Evolutionary conservation across 768 basidiomycete species (phyloP).

Genomic region (Trametes gibbosa): DNA sequence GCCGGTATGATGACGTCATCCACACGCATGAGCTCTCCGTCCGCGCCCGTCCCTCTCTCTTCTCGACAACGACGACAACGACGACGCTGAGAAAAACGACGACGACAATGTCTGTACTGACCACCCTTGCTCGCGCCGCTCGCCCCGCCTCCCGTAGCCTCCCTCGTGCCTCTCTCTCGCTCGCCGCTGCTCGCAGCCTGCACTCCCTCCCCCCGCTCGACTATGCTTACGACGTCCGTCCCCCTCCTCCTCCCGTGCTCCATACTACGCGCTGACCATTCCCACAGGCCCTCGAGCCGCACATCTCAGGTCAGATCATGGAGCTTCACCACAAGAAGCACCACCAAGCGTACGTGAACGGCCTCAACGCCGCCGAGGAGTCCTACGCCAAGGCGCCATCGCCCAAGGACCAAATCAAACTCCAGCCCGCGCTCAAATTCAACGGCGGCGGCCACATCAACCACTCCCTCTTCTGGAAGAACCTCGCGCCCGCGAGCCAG

Average conservation of each 20-base stretch:
- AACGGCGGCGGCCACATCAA: constrained; percentile 97
- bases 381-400: constrained; percentile 63
- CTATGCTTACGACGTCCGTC: constrained; percentile 71
- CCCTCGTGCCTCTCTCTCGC: constrained; percentile 41
- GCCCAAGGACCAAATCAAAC: constrained; percentile 79
- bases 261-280: background rate
- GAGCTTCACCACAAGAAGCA: constrained; percentile 92
- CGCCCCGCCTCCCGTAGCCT: constrained; percentile 34
- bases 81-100: constrained; percentile 2
- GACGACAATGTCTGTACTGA: constrained; percentile 23
- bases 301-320: constrained; percentile 92
- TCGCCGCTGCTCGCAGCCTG: constrained; percentile 39
- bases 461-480: constrained; percentile 96
- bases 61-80: background rate
- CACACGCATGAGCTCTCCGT: background rate
- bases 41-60: background rate
- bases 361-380: constrained; percentile 86
- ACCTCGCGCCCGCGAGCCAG: constrained; percentile 59
- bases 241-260: constrained; percentile 6
- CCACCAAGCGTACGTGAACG: constrained; percentile 92
- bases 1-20: constrained; percentile 3
- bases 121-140: constrained; percentile 20
- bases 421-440: constrained; percentile 92
- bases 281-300: constrained; percentile 78
- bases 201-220: constrained; percentile 81